Evolutionary conservation across 1,284 basidiomycete species (phyloP).

Genomic region (Marasmius fiardii): DNA sequence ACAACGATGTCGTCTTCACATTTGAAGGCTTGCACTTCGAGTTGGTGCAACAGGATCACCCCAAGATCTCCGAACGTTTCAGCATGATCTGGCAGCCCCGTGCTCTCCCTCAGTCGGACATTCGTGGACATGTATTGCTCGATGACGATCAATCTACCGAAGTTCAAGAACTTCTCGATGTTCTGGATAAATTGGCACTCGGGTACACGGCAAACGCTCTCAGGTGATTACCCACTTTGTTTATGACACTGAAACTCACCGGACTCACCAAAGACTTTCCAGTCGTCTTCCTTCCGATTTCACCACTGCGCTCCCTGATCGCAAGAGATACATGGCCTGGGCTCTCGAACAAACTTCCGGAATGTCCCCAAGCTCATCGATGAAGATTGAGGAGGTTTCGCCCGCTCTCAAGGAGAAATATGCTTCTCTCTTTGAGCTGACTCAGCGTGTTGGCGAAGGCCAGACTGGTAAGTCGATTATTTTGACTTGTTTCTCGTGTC

Average conservation of each 20-base stretch:
- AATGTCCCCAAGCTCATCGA: not conserved
- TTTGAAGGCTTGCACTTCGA: conserved; percentile 8
- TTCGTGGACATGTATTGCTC: not conserved
- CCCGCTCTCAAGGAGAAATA: not conserved
- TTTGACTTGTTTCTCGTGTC: not conserved
- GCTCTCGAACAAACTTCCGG: not conserved
- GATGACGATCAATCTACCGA: not conserved
- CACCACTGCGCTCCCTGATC: not conserved
- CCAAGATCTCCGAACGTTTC: not conserved
- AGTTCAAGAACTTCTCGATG: not conserved
- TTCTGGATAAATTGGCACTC: not conserved
- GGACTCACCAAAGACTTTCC: not conserved
- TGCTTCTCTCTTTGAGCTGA: not conserved
- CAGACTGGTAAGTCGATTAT: not conserved
- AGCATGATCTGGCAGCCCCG: conserved; percentile 2
- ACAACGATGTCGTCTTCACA: conserved; percentile 9
- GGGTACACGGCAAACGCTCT: not conserved
- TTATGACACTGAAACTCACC: not conserved
- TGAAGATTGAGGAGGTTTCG: not conserved
- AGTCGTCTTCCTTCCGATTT: not conserved
- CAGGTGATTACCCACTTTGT: not conserved
- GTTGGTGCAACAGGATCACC: not conserved
- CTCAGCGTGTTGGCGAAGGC: not conserved
- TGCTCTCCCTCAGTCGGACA: not conserved
- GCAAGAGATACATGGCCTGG: not conserved